Evolutionary conservation across 2,329 filamentous ascomycete species (phyloP).

Genomic region (Cercospora sp.): DNA sequence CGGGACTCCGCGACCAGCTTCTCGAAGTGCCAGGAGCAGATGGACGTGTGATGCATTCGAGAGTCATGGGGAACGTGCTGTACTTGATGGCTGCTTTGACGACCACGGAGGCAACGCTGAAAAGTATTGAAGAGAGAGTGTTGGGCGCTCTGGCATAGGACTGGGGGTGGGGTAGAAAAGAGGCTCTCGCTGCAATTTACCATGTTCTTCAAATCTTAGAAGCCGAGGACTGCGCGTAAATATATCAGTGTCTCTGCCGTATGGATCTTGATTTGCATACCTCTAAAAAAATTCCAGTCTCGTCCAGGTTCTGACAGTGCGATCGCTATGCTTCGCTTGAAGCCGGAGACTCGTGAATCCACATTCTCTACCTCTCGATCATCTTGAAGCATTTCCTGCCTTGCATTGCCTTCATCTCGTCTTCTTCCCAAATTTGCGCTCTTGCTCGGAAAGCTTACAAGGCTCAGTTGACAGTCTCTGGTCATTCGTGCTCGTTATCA

Average conservation of each 20-base stretch:
- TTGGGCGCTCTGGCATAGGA: constrained; percentile 1
- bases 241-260: background rate
- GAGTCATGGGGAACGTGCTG: constrained; percentile 62
- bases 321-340: background rate
- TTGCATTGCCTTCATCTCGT: background rate
- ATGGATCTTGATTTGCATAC: background rate
- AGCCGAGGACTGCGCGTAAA: background rate
- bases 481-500: background rate
- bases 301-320: background rate
- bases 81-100: constrained; percentile 62
- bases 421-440: background rate
- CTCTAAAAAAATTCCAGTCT: background rate
- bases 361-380: background rate
- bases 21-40: constrained; percentile 41
- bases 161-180: no score
- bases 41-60: constrained; percentile 55
- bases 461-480: background rate
- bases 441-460: background rate
- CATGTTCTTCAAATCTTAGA: background rate
- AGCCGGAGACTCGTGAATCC: background rate
- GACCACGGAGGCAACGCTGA: constrained; percentile 47
- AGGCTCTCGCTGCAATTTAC: background rate
- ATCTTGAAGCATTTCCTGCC: background rate
- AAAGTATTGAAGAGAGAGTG: constrained; percentile 45
- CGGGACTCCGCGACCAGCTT: constrained; percentile 54